Conservation (phyloP, 2,329 filamentous ascomycete species). For the Diplodia sapinea region DNA sequence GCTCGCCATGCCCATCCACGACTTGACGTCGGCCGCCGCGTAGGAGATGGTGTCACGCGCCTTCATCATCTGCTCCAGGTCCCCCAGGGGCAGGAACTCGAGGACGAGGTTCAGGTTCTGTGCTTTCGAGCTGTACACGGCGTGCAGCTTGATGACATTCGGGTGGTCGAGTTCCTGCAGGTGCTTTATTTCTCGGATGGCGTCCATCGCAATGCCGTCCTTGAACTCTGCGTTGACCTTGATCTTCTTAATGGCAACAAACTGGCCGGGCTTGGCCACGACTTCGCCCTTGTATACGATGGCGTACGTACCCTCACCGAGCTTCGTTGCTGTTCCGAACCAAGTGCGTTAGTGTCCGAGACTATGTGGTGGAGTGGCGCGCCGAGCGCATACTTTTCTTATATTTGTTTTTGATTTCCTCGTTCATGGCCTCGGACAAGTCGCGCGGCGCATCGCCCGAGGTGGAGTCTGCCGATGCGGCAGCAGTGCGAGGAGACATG, state of each 20-base stretch:
- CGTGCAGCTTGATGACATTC: conserved; percentile 91
- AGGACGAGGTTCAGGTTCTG: conserved; percentile 96
- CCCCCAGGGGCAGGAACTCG: conserved; percentile 90
- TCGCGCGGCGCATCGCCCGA: conserved; percentile 41
- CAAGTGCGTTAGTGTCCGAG: conserved; percentile 18
- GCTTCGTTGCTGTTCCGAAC: conserved; percentile 70
- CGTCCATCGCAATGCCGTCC: conserved; percentile 92
- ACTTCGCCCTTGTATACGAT: conserved; percentile 91
- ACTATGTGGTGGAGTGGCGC: background rate
- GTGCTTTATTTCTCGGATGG: conserved; percentile 93
- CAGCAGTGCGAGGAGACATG: conserved; percentile 33
- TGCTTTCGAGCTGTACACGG: conserved; percentile 94
- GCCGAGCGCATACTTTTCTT: conserved; percentile 27
- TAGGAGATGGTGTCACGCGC: conserved; percentile 80
- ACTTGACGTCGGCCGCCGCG: conserved; percentile 88
- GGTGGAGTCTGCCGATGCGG: conserved; percentile 36
- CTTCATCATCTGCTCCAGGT: conserved; percentile 92
- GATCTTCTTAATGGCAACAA: conserved; percentile 94
- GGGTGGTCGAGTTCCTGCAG: conserved; percentile 92
- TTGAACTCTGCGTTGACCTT: conserved; percentile 84
- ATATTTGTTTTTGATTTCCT: conserved; percentile 66
- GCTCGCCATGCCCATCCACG: conserved; percentile 97
- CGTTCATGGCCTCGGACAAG: conserved; percentile 57
- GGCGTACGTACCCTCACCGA: conserved; percentile 96
- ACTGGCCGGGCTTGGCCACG: conserved; percentile 69